Evolutionary conservation across 345 rosid species (phyloP), one percentile per base, ranked within the genome.

Genomic region (Rhizophora apiculata): DNA sequence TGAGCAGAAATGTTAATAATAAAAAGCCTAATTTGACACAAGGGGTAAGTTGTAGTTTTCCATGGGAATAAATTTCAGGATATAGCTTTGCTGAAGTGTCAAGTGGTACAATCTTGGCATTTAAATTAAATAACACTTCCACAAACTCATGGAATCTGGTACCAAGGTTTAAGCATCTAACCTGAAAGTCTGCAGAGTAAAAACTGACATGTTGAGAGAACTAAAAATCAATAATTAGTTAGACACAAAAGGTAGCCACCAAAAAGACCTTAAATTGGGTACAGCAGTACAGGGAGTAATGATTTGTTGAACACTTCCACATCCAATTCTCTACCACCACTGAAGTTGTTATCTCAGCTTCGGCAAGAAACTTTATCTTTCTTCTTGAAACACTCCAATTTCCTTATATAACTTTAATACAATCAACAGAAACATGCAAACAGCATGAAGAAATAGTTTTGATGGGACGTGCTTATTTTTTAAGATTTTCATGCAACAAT

Each of bases 211-310:
- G 18, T 43, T 43, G 49, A 43, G 13, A 55, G 30, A 11, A 55
- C 6, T 55, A 55, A 4, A 39, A 57, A 29, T 32, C 16, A 13
- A 4, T 2, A 22, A 20, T 15, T 49, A 46, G 22, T 19, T 48
- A 48, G 60, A 15, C 11, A 60, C 52, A 34, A 53, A 63, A 55
- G 51, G 68, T 19, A 26, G 68, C 60, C 32, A 32, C 13, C 37
- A 6, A 36, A 0, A 26, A 46, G 46, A 29, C 48, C 29, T 51
- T 51, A 64, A 21, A 68, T 15, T 13, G 32, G 39, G 24, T 26
- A 68, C 48, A 29, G 18, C 52, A 46, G 43, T 49, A 30, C n/a
- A 61, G 39, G 62, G 53, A 52, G 67, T 36, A 70, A 62, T 16
- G 21, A 16, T 27, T 61, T 9, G 19, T 8, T 34, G 21, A 39